Conservation (phyloP, 352 stramenopile species). For the Hyaloperonospora arabidopsidis region DNA sequence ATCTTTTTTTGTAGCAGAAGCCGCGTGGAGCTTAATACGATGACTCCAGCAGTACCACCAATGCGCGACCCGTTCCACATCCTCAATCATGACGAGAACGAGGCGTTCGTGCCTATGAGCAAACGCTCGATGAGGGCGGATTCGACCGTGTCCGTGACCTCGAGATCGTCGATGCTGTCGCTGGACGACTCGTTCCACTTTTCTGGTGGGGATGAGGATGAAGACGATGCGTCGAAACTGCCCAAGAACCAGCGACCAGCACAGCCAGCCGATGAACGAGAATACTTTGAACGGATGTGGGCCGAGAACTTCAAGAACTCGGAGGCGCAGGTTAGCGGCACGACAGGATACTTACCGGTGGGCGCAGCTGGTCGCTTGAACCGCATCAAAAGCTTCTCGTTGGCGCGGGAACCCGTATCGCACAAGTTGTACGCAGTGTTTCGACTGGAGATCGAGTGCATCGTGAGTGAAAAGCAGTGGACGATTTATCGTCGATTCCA, state of each 20-base stretch:
- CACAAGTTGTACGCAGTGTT: slow-evolving; percentile 80
- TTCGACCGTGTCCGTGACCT: slow-evolving; percentile 60
- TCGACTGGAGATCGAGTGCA: slow-evolving; percentile 77
- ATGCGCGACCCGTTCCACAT: slow-evolving; percentile 79
- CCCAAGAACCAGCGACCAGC: slow-evolving; percentile 68
- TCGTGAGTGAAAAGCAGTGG: slow-evolving; percentile 81
- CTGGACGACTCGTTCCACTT: slow-evolving; percentile 57
- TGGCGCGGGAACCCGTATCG: slow-evolving; percentile 52
- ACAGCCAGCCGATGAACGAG: slow-evolving; percentile 62
- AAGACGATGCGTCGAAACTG: slow-evolving; percentile 32
- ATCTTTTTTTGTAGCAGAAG: slow-evolving; percentile 21
- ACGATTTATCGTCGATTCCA: slow-evolving; percentile 82
- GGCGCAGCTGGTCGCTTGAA: slow-evolving; percentile 62
- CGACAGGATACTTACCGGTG: slow-evolving; percentile 57
- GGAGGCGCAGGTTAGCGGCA: slow-evolving; percentile 55
- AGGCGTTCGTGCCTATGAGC: slow-evolving; percentile 3
- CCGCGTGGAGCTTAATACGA: slow-evolving; percentile 45
- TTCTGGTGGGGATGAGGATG: slow-evolving; percentile 24
- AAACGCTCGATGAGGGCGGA: slow-evolving; percentile 30
- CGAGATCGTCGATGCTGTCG: slow-evolving; percentile 45
- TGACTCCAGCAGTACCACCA: slow-evolving; percentile 42
- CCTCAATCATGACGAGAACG: slow-evolving; percentile 40
- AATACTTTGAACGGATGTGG: slow-evolving; percentile 80
- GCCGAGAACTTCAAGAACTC: slow-evolving; percentile 80
- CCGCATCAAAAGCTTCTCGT: slow-evolving; percentile 74